These are phyloP conservation scores for Saprolegnia diclina DNA, from an alignment of 352 stramenopile species.

Conservation along the genomic window DNA sequence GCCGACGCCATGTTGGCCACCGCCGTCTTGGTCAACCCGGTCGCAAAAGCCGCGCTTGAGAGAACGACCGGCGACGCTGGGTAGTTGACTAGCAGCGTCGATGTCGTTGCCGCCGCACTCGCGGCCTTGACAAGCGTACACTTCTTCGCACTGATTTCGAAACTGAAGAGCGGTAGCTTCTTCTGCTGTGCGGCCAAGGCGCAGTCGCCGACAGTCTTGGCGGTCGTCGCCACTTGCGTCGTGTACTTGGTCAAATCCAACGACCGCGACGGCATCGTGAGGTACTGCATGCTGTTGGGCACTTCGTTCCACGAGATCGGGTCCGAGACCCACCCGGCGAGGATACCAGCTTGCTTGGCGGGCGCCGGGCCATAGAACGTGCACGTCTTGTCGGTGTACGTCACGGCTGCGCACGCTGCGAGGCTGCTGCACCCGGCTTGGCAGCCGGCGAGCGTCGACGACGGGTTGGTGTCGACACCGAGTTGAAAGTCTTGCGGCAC, in stretches of 20 bases:
- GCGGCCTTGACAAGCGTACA: neutral
- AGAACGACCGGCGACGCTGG: neutral
- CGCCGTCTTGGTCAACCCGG: neutral
- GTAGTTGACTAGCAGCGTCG: neutral
- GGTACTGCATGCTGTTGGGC: slow-evolving; percentile 10
- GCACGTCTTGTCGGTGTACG: slow-evolving; percentile 10
- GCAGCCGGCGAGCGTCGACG: neutral
- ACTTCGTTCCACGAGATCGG: slow-evolving; percentile 6
- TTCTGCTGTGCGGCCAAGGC: neutral
- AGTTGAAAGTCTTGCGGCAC: slow-evolving; percentile 3
- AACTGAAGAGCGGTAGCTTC: neutral
- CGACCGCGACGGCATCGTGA: neutral
- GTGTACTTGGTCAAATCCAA: neutral
- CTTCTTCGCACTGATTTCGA: neutral
- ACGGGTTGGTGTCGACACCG: too few species aligned
- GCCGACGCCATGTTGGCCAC: neutral
- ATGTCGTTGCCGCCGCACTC: neutral
- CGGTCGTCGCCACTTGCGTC: neutral
- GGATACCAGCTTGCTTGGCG: neutral
- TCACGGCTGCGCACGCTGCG: neutral
- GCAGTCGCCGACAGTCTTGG: neutral
- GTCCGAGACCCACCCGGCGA: slow-evolving; percentile 12
- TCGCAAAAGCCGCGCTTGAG: neutral
- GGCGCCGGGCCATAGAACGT: slow-evolving; percentile 2
- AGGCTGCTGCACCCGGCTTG: neutral